Conservation (phyloP, 768 basidiomycete genomes). For the Suillus clintonianus region DNA sequence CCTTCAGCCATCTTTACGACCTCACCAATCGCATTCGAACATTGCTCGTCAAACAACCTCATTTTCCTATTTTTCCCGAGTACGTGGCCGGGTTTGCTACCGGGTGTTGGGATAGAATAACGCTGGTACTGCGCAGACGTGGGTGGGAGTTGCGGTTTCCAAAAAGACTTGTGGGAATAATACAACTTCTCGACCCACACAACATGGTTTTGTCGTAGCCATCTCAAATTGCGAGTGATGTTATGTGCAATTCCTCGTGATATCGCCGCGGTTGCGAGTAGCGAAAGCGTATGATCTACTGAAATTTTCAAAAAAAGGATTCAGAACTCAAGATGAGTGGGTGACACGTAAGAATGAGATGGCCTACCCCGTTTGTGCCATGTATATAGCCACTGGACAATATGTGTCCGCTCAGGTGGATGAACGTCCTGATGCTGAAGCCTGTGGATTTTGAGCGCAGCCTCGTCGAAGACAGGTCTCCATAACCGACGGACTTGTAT, state of each 20-base stretch:
- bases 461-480: constrained; percentile 57
- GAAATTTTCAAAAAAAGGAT: not conserved
- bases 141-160: constrained; percentile 40
- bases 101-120: constrained; percentile 12
- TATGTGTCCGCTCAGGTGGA: constrained; percentile 27
- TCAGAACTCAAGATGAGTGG: constrained; percentile 15
- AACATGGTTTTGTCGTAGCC: constrained; percentile 32
- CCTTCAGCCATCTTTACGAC: constrained; percentile 63
- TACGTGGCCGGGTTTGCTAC: constrained; percentile 13
- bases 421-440: constrained; percentile 36
- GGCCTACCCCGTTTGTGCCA: constrained; percentile 61
- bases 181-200: constrained; percentile 25
- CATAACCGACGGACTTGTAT: constrained; percentile 48
- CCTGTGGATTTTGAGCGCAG: constrained; percentile 42
- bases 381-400: constrained; percentile 43
- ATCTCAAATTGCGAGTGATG: constrained; percentile 52
- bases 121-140: constrained; percentile 22
- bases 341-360: not conserved
- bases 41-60: constrained; percentile 36
- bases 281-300: constrained; percentile 71
- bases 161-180: constrained; percentile 24
- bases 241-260: constrained; percentile 64
- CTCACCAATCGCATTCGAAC: constrained; percentile 52
- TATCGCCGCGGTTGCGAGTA: constrained; percentile 62
- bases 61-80: constrained; percentile 21